Evolutionary conservation across 176 grass and related monocot genomes (phyloP).

Genomic region (Avena eriantha): DNA sequence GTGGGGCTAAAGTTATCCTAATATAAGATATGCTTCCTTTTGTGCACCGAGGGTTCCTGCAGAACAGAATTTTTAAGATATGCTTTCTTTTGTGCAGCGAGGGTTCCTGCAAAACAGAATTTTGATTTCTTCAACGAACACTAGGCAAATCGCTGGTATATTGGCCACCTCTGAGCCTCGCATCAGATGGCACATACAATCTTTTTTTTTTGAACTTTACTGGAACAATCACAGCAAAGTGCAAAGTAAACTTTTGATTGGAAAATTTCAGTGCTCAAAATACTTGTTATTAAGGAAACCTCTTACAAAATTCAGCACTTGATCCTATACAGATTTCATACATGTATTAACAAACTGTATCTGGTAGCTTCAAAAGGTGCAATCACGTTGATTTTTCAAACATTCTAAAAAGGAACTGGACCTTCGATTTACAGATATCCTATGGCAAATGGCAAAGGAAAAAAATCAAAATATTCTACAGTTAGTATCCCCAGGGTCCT

Average conservation of each 20-base stretch:
- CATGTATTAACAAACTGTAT: conserved; percentile 29
- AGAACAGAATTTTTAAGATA: too few relatives aligned
- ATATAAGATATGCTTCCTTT: too few relatives aligned
- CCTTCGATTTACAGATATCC: neutral
- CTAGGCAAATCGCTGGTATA: neutral
- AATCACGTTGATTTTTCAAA: conserved; percentile 34
- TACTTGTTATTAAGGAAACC: neutral
- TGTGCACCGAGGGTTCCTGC: too few relatives aligned
- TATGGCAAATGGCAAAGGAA: neutral
- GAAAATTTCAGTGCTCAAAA: conserved; percentile 24
- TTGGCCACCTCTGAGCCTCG: neutral
- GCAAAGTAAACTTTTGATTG: neutral
- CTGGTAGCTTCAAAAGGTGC: conserved; percentile 13
- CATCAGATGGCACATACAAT: neutral
- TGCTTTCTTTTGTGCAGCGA: too few relatives aligned
- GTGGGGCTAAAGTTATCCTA: too few relatives aligned
- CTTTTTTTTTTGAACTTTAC: neutral
- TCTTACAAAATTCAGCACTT: conserved; percentile 17
- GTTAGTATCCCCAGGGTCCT: conserved; percentile 29
- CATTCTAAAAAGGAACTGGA: conserved; percentile 34
- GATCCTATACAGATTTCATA: conserved; percentile 30
- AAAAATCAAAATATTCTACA: conserved; percentile 44
- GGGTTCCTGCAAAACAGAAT: too few relatives aligned
- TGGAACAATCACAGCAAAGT: neutral
- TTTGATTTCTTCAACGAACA: too few relatives aligned